Conservation (phyloP, 2,329 filamentous ascomycete species). For the Fusarium sp. region DNA sequence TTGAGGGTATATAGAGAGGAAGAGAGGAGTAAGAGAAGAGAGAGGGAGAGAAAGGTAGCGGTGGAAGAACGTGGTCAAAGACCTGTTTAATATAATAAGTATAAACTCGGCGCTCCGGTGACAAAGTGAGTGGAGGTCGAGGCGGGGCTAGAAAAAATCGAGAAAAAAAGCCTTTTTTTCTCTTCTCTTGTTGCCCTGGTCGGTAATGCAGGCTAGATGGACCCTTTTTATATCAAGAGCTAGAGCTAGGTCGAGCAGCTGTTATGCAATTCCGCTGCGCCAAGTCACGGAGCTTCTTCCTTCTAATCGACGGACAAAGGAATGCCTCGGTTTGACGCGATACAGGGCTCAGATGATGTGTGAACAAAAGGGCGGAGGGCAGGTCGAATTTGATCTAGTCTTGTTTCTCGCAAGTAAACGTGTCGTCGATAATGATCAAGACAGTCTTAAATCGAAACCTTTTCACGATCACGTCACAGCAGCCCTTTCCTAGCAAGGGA, state of each 20-base stretch:
- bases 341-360: slow-evolving; percentile 36
- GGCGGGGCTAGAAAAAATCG: slow-evolving; percentile 27
- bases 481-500: slow-evolving; percentile 34
- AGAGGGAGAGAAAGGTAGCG: background rate
- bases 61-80: slow-evolving; percentile 19
- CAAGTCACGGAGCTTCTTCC: slow-evolving; percentile 20
- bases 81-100: slow-evolving; percentile 30
- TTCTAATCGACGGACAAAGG: slow-evolving; percentile 1
- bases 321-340: slow-evolving; percentile 41
- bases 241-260: slow-evolving; percentile 19
- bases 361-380: slow-evolving; percentile 25
- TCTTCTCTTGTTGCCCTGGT: slow-evolving; percentile 7
- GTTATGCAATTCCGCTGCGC: slow-evolving; percentile 26
- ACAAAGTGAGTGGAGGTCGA: slow-evolving; percentile 28
- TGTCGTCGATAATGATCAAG: slow-evolving; percentile 11
- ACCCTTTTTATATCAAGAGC: slow-evolving; percentile 40
- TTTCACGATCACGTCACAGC: slow-evolving; percentile 39
- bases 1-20: background rate
- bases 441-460: slow-evolving; percentile 24
- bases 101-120: slow-evolving; percentile 25
- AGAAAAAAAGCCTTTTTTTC: slow-evolving; percentile 25
- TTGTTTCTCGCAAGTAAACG: slow-evolving; percentile 12
- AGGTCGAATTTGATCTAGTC: slow-evolving; percentile 14
- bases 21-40: background rate
- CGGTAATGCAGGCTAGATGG: slow-evolving; percentile 22